Conservation (phyloP, 441 rosid species). For the Biscutella auriculata region DNA sequence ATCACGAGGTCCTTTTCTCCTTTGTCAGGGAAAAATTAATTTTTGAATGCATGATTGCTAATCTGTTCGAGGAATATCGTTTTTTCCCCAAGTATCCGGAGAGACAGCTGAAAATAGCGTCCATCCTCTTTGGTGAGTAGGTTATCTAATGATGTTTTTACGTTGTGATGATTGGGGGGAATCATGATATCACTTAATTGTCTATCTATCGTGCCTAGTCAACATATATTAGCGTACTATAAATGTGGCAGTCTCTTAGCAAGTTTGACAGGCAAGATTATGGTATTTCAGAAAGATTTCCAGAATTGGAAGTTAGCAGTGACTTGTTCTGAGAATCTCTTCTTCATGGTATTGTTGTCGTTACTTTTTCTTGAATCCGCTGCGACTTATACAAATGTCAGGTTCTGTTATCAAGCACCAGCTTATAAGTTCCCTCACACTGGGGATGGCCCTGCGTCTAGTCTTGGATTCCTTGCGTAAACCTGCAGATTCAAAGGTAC, state of each 20-base stretch:
- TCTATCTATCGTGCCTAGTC: not conserved
- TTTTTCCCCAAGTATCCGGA: conserved; percentile 97
- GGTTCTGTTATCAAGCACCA: conserved; percentile 93
- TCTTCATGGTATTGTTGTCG: not conserved
- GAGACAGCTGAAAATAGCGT: conserved; percentile 87
- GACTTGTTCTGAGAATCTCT: not conserved
- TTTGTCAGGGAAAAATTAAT: conserved; percentile 79
- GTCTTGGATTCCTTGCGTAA: conserved; percentile 93
- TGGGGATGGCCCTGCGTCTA: conserved; percentile 91
- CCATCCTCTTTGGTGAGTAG: conserved; percentile 86
- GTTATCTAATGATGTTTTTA: not conserved
- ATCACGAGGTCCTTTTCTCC: not conserved
- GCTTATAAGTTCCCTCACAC: conserved; percentile 84
- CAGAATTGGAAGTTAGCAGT: not conserved
- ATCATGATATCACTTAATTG: not conserved
- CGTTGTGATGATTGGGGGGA: not conserved
- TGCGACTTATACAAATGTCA: conserved; percentile 23
- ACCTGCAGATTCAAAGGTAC: conserved; percentile 96
- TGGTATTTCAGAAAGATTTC: not conserved
- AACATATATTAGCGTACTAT: not conserved
- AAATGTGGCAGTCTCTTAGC: not conserved
- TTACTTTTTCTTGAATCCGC: not conserved
- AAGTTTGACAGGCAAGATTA: not conserved
- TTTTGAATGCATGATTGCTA: conserved; percentile 92
- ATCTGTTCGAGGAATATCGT: conserved; percentile 89